Conservation (phyloP, 1,284 basidiomycete genomes). For the Fomitopsis betulina region DNA sequence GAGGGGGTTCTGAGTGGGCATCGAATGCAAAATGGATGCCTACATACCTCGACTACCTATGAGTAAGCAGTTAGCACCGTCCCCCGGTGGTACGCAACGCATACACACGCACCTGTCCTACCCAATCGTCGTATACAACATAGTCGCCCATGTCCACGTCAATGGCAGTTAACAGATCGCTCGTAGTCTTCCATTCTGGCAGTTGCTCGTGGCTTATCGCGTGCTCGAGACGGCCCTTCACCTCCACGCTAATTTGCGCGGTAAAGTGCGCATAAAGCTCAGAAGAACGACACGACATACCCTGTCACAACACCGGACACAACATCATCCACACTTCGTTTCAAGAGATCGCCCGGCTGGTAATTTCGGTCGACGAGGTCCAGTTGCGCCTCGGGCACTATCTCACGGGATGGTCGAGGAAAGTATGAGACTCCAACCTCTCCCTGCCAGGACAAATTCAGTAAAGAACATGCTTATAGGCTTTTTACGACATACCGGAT, state of each 20-base stretch:
- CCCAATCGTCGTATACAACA: conserved; percentile 82
- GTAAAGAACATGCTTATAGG: neutral
- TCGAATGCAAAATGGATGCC: neutral
- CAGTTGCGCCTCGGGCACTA: conserved; percentile 67
- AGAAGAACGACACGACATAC: conserved; percentile 9
- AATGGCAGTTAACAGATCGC: conserved; percentile 54
- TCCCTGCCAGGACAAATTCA: conserved; percentile 35
- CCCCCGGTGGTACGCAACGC: neutral
- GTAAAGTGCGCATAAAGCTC: neutral
- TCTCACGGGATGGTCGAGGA: conserved; percentile 55
- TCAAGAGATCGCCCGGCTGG: conserved; percentile 81
- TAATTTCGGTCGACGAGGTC: conserved; percentile 79
- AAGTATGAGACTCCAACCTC: conserved; percentile 83
- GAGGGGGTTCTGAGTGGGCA: conserved; percentile 12
- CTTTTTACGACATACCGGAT: conserved; percentile 26
- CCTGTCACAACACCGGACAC: conserved; percentile 73
- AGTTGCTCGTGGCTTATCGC: conserved; percentile 63
- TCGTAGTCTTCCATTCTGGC: conserved; percentile 58
- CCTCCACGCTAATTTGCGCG: conserved; percentile 36
- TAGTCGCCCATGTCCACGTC: conserved; percentile 78
- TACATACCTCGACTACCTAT: conserved; percentile 46
- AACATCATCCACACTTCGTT: conserved; percentile 69
- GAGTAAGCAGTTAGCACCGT: conserved; percentile 7
- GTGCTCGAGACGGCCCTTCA: conserved; percentile 69
- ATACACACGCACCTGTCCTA: conserved; percentile 68